Base-by-base conservation (phyloP, 106 monocot species). In the Dendrobium catenatum region DNA sequence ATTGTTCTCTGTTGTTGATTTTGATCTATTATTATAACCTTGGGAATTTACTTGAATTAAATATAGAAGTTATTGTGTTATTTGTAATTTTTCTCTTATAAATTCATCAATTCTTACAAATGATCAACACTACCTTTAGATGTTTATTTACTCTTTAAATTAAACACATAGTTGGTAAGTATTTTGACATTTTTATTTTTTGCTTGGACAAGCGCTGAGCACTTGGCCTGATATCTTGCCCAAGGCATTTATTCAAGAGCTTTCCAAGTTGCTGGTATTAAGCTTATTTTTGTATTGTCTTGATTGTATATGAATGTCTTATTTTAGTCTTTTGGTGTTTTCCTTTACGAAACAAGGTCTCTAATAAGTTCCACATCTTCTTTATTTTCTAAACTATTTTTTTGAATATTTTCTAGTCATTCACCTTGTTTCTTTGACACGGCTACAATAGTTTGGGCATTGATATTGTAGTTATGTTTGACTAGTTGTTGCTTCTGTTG, bases 171-270 rank as follows among this genome's bases (percentile, higher is more conserved):
- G 18, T 73, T 42, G 13, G 66, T 42, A 66, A 61, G 20, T 75
- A 33, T 27, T 54, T 29, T 55, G 66, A 16, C n/a, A 67, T 83
- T 77, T 81, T 10, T 56, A 16, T 15, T 73, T 77, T 47, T 83
- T 94, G 97, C 92, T 98, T 73, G 94, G 97, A 9, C 97, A 98
- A 77, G 97, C 91, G 72, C 85, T 98, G 59, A 98, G 94, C 84
- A 98, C 93, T 3, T 84, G 94, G 44, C 86, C 94, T 80, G 97
- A 98, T 89, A 94, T 98, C 64, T 84, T 98, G 55, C 91, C 97
- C 3, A 88, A 70, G 83, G 83, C 85, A 64, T 98, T 94, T 80
- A 94, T 94, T 80, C 86, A 85, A 67, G 97, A 98, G 78, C 94
- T 98, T 40, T 93, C 97, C 41, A 98, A 95, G 72, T 73, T 98